Evolutionary conservation across 2,329 filamentous ascomycete species (phyloP).

Genomic region (Colletotrichum tanaceti): DNA sequence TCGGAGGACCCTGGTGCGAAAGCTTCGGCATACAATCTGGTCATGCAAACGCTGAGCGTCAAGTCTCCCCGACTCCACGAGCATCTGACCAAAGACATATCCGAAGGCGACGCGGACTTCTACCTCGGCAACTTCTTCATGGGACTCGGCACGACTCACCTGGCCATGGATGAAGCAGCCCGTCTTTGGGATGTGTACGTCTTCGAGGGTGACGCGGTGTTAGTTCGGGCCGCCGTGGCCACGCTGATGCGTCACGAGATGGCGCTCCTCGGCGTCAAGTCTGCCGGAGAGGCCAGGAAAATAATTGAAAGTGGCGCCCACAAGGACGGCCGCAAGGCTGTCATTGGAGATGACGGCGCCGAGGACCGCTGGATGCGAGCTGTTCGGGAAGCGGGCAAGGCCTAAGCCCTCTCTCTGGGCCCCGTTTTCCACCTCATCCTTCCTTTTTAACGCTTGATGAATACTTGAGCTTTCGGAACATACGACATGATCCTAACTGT

Average conservation of each 20-base stretch:
- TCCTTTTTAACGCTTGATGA: conserved; percentile 36
- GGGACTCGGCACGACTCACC: conserved; percentile 70
- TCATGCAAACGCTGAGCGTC: conserved; percentile 72
- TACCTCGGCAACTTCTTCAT: conserved; percentile 73
- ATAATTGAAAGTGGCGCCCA: conserved; percentile 48
- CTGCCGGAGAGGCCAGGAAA: conserved; percentile 56
- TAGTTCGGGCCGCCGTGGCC: conserved; percentile 78
- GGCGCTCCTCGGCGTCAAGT: conserved; percentile 60
- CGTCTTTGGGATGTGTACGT: conserved; percentile 85
- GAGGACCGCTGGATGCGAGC: conserved; percentile 61
- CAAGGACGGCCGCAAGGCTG: conserved; percentile 39
- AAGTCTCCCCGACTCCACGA: conserved; percentile 73
- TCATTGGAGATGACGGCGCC: conserved; percentile 51
- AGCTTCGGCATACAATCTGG: conserved; percentile 74
- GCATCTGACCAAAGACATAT: conserved; percentile 68
- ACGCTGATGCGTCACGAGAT: conserved; percentile 68
- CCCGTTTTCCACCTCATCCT: not conserved
- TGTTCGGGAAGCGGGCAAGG: conserved; percentile 55
- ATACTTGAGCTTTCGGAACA: conserved; percentile 35
- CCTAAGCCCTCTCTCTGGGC: conserved; percentile 34
- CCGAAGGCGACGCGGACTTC: conserved; percentile 58
- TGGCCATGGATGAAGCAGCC: conserved; percentile 76
- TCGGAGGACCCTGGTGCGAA: conserved; percentile 77
- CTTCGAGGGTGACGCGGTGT: conserved; percentile 80
- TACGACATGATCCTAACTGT: conserved; percentile 41